Percentiles rank a stretch among this genome's conserved stretches.
These are phyloP conservation scores for Tetracentron sinense DNA, from an alignment of 164 flowering plant species.

Conservation along the genomic window DNA sequence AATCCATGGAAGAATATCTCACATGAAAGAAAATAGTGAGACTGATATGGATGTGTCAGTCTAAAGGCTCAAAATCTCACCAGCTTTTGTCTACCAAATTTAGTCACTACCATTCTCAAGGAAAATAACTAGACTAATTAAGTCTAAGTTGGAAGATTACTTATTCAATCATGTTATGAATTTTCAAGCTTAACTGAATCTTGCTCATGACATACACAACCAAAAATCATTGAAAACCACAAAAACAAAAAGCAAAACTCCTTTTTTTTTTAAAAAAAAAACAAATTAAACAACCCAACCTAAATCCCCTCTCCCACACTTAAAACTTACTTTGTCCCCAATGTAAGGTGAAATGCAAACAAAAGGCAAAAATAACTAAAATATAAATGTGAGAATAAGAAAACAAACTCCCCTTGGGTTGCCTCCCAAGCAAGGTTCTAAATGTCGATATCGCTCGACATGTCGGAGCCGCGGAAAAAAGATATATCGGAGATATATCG, in stretches of 20 bases:
- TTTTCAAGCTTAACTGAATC: conserved; percentile 1
- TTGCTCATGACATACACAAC: background rate
- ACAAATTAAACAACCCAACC: background rate
- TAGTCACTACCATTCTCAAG: conserved; percentile 2
- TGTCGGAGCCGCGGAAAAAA: no score
- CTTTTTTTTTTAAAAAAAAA: background rate
- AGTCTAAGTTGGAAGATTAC: background rate
- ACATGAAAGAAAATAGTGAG: background rate
- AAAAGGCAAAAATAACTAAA: background rate
- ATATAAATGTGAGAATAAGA: background rate
- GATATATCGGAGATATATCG: no score
- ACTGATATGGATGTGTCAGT: background rate
- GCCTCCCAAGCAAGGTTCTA: no score
- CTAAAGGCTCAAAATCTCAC: background rate
- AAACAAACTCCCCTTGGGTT: no score
- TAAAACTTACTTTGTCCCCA: background rate
- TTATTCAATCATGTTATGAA: background rate
- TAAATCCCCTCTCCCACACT: background rate
- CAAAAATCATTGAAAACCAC: background rate
- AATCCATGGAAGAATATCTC: background rate
- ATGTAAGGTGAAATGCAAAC: background rate
- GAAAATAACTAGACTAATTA: conserved; percentile 1
- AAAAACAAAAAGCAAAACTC: background rate
- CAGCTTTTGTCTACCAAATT: background rate
- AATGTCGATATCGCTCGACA: no score